These are phyloP conservation scores for Protomyces gravidus DNA, from an alignment of 1,139 yeast genomes.

Conservation along the genomic window DNA sequence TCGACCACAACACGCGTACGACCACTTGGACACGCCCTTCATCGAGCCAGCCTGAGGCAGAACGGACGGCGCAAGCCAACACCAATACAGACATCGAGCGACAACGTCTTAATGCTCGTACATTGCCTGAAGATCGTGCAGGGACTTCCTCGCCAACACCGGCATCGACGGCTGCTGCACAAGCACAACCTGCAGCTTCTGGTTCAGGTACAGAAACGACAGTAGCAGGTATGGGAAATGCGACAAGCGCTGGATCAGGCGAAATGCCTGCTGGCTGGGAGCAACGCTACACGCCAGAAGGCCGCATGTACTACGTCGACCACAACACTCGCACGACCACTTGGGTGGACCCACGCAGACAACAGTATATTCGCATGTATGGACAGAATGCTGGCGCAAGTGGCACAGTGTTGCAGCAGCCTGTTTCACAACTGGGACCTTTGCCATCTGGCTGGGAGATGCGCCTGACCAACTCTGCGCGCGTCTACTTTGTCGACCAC, in stretches of 20 bases:
- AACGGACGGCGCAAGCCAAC: slow-evolving; percentile 33
- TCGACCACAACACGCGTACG: slow-evolving; percentile 94
- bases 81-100: slow-evolving; percentile 78
- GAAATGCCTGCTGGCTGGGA: slow-evolving; percentile 99
- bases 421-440: slow-evolving; percentile 97
- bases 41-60: slow-evolving; percentile 43
- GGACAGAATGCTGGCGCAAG: slow-evolving; percentile 55
- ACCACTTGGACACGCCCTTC: slow-evolving; percentile 98
- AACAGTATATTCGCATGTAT: slow-evolving; percentile 92
- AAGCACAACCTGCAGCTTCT: slow-evolving; percentile 55
- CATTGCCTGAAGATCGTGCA: slow-evolving; percentile 66
- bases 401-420: slow-evolving; percentile 91
- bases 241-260: slow-evolving; percentile 92
- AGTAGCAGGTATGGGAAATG: slow-evolving; percentile 58
- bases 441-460: slow-evolving; percentile 99
- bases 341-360: slow-evolving; percentile 96
- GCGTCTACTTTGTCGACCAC: slow-evolving; percentile 97
- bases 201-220: slow-evolving; percentile 52
- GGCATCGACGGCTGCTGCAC: slow-evolving; percentile 44
- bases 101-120: slow-evolving; percentile 83
- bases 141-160: slow-evolving; percentile 37
- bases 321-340: slow-evolving; percentile 98
- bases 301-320: slow-evolving; percentile 95
- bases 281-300: slow-evolving; percentile 96
- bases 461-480: slow-evolving; percentile 96